Evolutionary conservation across 2,329 filamentous ascomycete species (phyloP).

Genomic region (Chaetothyriales sp.): DNA sequence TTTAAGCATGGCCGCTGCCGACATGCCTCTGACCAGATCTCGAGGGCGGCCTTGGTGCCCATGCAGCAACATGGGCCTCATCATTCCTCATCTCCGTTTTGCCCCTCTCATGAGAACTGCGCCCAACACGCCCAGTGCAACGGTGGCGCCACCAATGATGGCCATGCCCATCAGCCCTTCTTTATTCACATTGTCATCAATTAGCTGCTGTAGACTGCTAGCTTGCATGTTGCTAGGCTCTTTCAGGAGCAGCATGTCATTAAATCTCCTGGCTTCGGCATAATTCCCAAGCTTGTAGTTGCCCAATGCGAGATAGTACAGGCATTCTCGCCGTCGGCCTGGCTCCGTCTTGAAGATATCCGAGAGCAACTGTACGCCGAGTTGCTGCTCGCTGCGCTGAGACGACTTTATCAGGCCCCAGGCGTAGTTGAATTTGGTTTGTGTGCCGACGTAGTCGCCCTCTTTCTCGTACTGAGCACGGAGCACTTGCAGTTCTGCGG

Average conservation of each 20-base stretch:
- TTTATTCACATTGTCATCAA: constrained; percentile 91
- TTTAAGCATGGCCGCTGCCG: not conserved
- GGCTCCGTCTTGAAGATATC: constrained; percentile 92
- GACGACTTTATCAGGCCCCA: constrained; percentile 97
- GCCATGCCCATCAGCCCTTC: constrained; percentile 90
- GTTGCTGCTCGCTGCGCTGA: constrained; percentile 72
- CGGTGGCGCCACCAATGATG: constrained; percentile 82
- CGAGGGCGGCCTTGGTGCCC: too few relatives aligned
- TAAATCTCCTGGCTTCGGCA: constrained; percentile 84
- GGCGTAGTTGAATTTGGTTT: constrained; percentile 99
- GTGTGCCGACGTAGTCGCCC: constrained; percentile 87
- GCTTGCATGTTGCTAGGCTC: constrained; percentile 89
- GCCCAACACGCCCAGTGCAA: constrained; percentile 85
- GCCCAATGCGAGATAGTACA: constrained; percentile 93
- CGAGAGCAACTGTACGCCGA: constrained; percentile 81
- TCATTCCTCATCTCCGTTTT: constrained; percentile 29
- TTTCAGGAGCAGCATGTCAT: constrained; percentile 78
- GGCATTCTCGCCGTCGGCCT: constrained; percentile 88
- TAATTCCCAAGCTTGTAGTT: constrained; percentile 99
- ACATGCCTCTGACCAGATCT: not conserved
- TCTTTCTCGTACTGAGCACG: constrained; percentile 94
- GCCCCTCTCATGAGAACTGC: constrained; percentile 70
- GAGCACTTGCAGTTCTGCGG: constrained; percentile 82
- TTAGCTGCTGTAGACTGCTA: constrained; percentile 67
- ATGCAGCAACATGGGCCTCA: too few relatives aligned